phyloP scores from a whole-genome alignment of 2,329 filamentous ascomycete species.

The Cadophora sp. region DNA sequence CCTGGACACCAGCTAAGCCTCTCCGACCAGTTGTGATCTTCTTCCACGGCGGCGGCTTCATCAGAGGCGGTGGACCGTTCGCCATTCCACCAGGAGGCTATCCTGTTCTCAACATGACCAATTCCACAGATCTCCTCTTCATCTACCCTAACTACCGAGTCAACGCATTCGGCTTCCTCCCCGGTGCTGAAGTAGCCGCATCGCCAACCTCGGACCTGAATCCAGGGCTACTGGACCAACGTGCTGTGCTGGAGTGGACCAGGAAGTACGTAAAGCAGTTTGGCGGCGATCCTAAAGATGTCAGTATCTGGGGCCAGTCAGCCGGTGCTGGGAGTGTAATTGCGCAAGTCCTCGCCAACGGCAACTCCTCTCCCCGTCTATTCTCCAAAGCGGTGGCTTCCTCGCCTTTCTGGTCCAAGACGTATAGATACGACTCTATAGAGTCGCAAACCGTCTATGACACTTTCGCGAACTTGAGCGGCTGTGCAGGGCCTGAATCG shows the following conservation, averaged over 20 bases:
- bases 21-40: conserved; percentile 64
- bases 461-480: conserved; percentile 51
- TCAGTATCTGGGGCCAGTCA: conserved; percentile 67
- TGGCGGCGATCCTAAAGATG: conserved; percentile 62
- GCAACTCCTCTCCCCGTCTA: conserved; percentile 50
- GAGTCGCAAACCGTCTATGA: conserved; percentile 55
- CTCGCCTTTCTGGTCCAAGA: conserved; percentile 60
- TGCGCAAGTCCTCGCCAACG: conserved; percentile 58
- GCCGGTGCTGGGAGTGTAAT: conserved; percentile 61
- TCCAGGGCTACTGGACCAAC: conserved; percentile 67
- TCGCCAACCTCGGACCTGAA: conserved; percentile 63
- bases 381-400: conserved; percentile 59
- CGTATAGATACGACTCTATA: conserved; percentile 57
- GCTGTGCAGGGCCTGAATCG: conserved; percentile 52
- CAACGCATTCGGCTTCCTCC: conserved; percentile 72
- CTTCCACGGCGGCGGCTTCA: conserved; percentile 68
- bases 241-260: conserved; percentile 64
- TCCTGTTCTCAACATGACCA: conserved; percentile 62
- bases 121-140: conserved; percentile 57
- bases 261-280: conserved; percentile 63
- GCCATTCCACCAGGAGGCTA: conserved; percentile 61
- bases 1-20: conserved; percentile 54
- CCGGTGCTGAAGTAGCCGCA: conserved; percentile 58
- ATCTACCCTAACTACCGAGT: conserved; percentile 70
- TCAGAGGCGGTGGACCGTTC: conserved; percentile 62